These are phyloP conservation scores for Fagopyrum tataricum DNA, from an alignment of 148 eudicot genomes.

Conservation along the genomic window DNA sequence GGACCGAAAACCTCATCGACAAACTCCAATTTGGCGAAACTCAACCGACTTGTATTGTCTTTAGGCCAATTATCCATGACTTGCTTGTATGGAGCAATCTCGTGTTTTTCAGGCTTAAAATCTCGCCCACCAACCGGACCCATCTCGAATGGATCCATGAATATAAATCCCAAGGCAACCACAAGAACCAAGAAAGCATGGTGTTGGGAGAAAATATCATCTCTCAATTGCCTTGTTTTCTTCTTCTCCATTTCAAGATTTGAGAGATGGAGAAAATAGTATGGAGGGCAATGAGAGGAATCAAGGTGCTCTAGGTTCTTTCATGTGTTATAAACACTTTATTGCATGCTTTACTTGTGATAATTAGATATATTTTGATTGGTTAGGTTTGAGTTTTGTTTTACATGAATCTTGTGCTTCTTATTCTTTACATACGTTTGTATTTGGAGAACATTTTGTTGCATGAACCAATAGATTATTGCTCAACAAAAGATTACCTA, in stretches of 20 bases:
- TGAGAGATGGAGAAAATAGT: not conserved
- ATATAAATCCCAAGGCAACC: slow-evolving; percentile 40
- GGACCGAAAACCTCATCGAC: slow-evolving; percentile 80
- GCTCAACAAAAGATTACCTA: no score
- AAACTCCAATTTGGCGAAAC: slow-evolving; percentile 52
- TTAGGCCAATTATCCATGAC: slow-evolving; percentile 70
- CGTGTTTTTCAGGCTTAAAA: slow-evolving; percentile 63
- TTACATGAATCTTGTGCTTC: not conserved
- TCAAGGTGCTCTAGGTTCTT: not conserved
- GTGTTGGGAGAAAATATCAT: slow-evolving; percentile 54
- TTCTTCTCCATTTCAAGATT: not conserved
- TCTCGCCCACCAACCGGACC: slow-evolving; percentile 78
- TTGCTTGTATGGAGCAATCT: slow-evolving; percentile 61
- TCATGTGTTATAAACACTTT: not conserved
- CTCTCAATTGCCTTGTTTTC: slow-evolving; percentile 28
- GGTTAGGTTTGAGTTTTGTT: slow-evolving; percentile 8
- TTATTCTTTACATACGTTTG: not conserved
- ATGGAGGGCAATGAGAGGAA: not conserved
- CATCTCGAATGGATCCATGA: slow-evolving; percentile 71
- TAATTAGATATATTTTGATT: not conserved
- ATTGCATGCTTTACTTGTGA: slow-evolving; percentile 10
- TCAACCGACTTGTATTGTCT: slow-evolving; percentile 66
- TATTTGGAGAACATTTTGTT: not conserved
- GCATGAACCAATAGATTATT: not conserved
- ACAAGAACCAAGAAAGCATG: slow-evolving; percentile 25